Base-by-base conservation (phyloP, 1,139 yeast genomes). In the Kodamaea arcana region DNA sequence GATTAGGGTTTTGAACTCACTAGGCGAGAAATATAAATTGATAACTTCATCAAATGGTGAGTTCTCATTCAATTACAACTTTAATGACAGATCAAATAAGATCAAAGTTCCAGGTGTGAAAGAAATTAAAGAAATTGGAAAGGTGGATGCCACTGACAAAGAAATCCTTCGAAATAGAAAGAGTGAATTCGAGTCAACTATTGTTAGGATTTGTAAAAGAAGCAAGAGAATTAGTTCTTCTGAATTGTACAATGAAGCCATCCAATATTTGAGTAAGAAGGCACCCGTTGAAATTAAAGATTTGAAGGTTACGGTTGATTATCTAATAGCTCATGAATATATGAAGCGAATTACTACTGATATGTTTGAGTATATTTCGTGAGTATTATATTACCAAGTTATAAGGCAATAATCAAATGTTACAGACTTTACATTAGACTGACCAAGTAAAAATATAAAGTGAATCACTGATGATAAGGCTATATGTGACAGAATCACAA, bases 141-240 rank as follows among this genome's bases (percentile, higher is more conserved):
- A 23, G 17, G 12, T 30, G 8, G 37, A 31, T n/a, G 18, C 24
- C 12, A 16, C 17, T 4, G 40, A 38, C 11, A 32, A 37, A 20
- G 35, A 32, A 3, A 32, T 39, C 2, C 22, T 31, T 10, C 41
- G 50, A 21, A 54, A 56, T 39, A 48, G 72, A 37, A 49, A 47
- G 21, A 49, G 54, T 4, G 72, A 66, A 40, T 43, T 55, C 21
- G 48, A 60, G 30, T 43, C 68, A 20, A 45, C 51, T 0, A 42
- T 69, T 4, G 56, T 62, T 6, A 50, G 57, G 32, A 46, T 61
- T n/a, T 60, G 67, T 59, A 69, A 69, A 43, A 43, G 39, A n/a
- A 49, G 47, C 5, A 48, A 48, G 15, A 39, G 37, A 24, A 22
- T 63, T 23, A 24, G 33, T 3, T 52, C 50, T 32, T 40, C 54